These are phyloP conservation scores for Yarrowia divulgata DNA, from an alignment of 805 yeast genomes.

Conservation along the genomic window DNA sequence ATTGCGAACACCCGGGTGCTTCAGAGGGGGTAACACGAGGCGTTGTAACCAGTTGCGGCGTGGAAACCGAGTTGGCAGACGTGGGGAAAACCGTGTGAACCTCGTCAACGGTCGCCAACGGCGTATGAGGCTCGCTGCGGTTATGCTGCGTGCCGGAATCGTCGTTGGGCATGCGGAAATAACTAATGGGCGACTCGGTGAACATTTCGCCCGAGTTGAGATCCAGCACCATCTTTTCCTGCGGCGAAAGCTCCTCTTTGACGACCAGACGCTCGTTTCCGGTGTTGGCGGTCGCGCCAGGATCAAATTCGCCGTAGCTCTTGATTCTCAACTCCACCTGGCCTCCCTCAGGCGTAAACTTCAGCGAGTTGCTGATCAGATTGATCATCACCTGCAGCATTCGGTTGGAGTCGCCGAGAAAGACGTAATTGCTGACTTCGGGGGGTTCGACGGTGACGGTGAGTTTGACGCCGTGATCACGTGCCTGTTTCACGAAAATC, in stretches of 20 bases:
- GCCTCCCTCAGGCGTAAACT: slow-evolving; percentile 77
- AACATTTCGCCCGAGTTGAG: slow-evolving; percentile 24
- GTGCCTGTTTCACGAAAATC: slow-evolving; percentile 62
- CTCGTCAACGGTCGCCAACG: slow-evolving; percentile 29
- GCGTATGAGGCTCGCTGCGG: slow-evolving; percentile 29
- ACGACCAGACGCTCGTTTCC: slow-evolving; percentile 35
- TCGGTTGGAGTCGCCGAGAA: slow-evolving; percentile 86
- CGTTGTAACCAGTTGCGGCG: no score
- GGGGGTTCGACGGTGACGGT: slow-evolving; percentile 66
- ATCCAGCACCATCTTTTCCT: slow-evolving; percentile 33
- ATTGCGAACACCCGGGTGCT: not conserved
- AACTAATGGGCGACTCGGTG: slow-evolving; percentile 29
- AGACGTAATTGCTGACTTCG: slow-evolving; percentile 59
- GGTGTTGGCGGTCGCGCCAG: slow-evolving; percentile 26
- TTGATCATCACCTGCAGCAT: slow-evolving; percentile 91
- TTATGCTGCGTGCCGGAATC: not conserved
- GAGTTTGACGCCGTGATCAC: slow-evolving; percentile 74
- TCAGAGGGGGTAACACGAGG: no score
- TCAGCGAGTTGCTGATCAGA: slow-evolving; percentile 84
- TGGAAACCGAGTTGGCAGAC: not conserved
- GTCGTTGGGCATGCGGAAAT: slow-evolving; percentile 13
- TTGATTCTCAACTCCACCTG: slow-evolving; percentile 43
- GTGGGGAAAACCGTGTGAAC: not conserved
- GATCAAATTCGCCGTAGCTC: slow-evolving; percentile 33
- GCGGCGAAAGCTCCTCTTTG: slow-evolving; percentile 5